Conservation (phyloP, 2,329 filamentous ascomycete genomes). For the Coniosporium tulheliwenetii region DNA sequence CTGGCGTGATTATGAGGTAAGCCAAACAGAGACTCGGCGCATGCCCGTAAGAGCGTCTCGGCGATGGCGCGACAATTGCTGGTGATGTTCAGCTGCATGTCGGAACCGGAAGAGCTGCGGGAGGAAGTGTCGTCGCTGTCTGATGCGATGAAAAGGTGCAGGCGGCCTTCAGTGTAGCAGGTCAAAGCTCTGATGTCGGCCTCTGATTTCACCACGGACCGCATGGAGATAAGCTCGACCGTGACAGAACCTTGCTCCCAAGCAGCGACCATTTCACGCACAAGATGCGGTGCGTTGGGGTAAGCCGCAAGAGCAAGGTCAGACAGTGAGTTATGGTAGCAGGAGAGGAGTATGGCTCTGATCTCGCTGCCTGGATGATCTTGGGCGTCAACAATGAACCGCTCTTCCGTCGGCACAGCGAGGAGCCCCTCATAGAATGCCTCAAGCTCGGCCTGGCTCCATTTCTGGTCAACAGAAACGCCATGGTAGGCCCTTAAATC, state of each 20-base stretch:
- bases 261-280: constrained; percentile 16
- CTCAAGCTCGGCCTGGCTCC: too few species aligned
- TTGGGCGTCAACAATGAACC: constrained; percentile 23
- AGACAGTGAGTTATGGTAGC: constrained; percentile 16
- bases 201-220: constrained; percentile 13
- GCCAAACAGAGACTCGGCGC: too few species aligned
- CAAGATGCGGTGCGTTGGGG: constrained; percentile 19
- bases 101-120: too few species aligned
- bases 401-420: constrained; percentile 24
- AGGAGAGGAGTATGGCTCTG: constrained; percentile 23
- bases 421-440: constrained; percentile 8
- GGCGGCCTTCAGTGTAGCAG: constrained; percentile 12
- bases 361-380: constrained; percentile 28
- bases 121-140: too few species aligned
- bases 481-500: too few species aligned
- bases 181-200: constrained; percentile 21
- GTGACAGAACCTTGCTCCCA: constrained; percentile 18
- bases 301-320: constrained; percentile 26
- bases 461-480: too few species aligned
- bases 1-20: too few species aligned
- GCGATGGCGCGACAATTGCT: too few species aligned
- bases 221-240: constrained; percentile 18
- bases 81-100: too few species aligned
- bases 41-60: too few species aligned
- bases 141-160: constrained; percentile 9